Evolutionary conservation across 2,329 filamentous ascomycete species (phyloP), one percentile per base, ranked within the genome.

Genomic region (Byssoonygena ceratinophila): DNA sequence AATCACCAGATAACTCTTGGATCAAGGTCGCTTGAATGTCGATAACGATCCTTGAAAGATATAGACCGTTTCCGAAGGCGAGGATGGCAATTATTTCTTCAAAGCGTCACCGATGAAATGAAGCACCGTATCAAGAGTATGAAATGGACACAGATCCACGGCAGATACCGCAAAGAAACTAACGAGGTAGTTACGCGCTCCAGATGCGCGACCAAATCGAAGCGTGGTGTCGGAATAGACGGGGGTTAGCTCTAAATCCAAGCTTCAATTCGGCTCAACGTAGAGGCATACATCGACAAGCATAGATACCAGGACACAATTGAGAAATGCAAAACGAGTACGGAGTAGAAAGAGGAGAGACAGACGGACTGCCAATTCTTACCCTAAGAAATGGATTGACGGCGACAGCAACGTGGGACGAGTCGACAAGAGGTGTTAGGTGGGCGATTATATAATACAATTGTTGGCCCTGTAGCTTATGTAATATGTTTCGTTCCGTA

Each of bases 401-500:
- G 25, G 23, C 46, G 23, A 49, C 14, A 32, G 46, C 46, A 49
- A 49, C 46, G 46, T 49, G 46, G 46, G 46, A 49, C 46, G 46
- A n/a, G n/a, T n/a, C n/a, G n/a, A 49, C 46, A 40, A 40, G 46
- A 49, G 23, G 46, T n/a, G 23, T 12, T 20, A 25, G 20, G 8
- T 8, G n/a, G 46, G 4, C 8, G 46, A 31, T 49, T 49, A 49
- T 29, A 36, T 49, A 29, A 49, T 11, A 6, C 46, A 16, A 3
- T 12, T 11, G 4, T 40, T 6, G 2, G n/a, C 2, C 25, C n/a
- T n/a, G n/a, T n/a, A n/a, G n/a, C n/a, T 45, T 45, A 45, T 22
- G 43, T 45, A 45, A 44, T 44, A 8, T 27, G 14, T 23, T 27
- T 25, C 16, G 20, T 6, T 32, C 12, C 25, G 27, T 31, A 45